Conservation (phyloP, 352 stramenopile species). For the Phytopythium sindhum region DNA sequence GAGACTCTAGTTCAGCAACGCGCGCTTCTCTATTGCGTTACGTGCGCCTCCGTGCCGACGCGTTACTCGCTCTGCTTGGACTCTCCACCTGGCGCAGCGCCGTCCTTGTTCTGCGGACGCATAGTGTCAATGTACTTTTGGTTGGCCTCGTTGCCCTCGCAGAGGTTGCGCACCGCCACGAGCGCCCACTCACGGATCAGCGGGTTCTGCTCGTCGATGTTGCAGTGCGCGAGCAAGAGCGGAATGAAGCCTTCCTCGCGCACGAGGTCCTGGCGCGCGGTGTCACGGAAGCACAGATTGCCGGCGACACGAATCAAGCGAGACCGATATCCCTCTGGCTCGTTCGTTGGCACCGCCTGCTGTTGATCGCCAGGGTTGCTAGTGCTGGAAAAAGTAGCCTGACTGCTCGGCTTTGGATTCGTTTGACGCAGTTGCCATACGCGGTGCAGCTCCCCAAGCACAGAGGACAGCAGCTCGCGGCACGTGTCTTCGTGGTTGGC, state of each 20-base stretch:
- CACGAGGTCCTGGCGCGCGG: constrained; percentile 70
- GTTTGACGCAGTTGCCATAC: constrained; percentile 49
- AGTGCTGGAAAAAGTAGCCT: constrained; percentile 7
- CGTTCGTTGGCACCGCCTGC: constrained; percentile 4
- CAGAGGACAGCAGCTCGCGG: constrained; percentile 29
- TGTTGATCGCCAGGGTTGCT: not conserved
- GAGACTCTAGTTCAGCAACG: not conserved
- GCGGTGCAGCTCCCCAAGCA: constrained; percentile 57
- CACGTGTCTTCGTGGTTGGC: constrained; percentile 8
- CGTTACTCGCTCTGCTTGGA: constrained; percentile 11
- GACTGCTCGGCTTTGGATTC: constrained; percentile 13
- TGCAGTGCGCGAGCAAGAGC: constrained; percentile 89
- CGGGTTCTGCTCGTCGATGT: constrained; percentile 84
- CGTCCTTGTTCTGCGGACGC: constrained; percentile 53
- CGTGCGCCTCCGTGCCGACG: not conserved
- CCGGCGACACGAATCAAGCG: constrained; percentile 75
- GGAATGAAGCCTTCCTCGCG: constrained; percentile 66
- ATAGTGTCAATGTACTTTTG: constrained; percentile 62
- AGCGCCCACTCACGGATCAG: constrained; percentile 89
- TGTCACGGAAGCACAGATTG: constrained; percentile 79
- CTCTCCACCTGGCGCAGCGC: constrained; percentile 17
- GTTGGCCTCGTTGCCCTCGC: constrained; percentile 80
- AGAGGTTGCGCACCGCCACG: constrained; percentile 86
- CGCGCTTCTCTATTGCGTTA: not conserved
- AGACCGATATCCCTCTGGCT: constrained; percentile 73